Evolutionary conservation across 805 yeast species (phyloP).

Genomic region (Limtongia smithiae): DNA sequence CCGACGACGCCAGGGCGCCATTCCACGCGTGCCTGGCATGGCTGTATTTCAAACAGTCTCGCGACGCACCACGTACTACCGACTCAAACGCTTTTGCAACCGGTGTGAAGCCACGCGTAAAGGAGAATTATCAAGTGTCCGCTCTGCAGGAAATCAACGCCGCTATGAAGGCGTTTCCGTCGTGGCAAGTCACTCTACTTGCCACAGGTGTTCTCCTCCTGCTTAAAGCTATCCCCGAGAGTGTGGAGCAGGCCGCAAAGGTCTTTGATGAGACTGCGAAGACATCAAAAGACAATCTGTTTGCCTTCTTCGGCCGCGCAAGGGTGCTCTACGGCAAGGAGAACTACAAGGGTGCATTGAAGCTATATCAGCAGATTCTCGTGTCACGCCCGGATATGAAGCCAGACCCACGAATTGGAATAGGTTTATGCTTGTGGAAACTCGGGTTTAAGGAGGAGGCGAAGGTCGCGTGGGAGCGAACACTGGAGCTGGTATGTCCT

Average conservation of each 20-base stretch:
- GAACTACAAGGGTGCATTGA: constrained; percentile 69
- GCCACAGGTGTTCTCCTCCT: constrained; percentile 56
- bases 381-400: constrained; percentile 64
- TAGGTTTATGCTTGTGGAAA: constrained; percentile 92
- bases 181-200: constrained; percentile 50
- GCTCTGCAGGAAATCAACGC: constrained; percentile 47
- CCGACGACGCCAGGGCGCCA: constrained; percentile 46
- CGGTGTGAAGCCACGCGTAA: constrained; percentile 25
- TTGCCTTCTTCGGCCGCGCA: constrained; percentile 81
- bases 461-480: constrained; percentile 73
- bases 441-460: constrained; percentile 78
- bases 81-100: constrained; percentile 1
- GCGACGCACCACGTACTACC: constrained; percentile 33
- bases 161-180: constrained; percentile 47
- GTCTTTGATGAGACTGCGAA: constrained; percentile 59
- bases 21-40: constrained; percentile 68
- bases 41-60: constrained; percentile 47
- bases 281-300: constrained; percentile 52
- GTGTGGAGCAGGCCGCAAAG: constrained; percentile 67
- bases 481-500: constrained; percentile 48
- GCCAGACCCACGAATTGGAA: constrained; percentile 93
- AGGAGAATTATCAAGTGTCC: constrained; percentile 37
- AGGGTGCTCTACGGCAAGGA: constrained; percentile 69
- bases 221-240: constrained; percentile 44
- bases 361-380: constrained; percentile 77